Evolutionary conservation across 208 protist genomes (phyloP), one percentile per base, ranked within the genome.

Genomic region (Wallacemonas sp.): DNA sequence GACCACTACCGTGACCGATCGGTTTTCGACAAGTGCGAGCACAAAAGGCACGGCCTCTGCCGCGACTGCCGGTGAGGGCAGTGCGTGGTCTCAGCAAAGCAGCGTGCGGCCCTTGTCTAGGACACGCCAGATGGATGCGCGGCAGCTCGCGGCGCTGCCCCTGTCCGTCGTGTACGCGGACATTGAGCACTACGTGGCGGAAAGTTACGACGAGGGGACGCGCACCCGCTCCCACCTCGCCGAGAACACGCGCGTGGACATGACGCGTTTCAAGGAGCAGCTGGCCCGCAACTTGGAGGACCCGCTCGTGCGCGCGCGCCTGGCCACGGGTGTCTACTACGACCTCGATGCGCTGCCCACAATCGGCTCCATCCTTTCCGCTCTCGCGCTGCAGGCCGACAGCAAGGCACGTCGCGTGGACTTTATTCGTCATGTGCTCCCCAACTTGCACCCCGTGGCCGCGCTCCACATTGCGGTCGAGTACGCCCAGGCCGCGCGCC

Each of bases 311-410:
- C 73, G 84, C 32, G 59, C 67, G 55, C 38, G 74, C 11, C 77
- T 94, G 16, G 79, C 82, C 2, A 90, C 80, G 1, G 75, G 82
- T 3, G 67, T 91, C 16, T 94, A 94, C 72, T 94, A 86, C 65
- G 82, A 91, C 25, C 74, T 80, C 52, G 50, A 70, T 18, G 80
- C 74, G 1, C 39, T 94, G 25, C 65, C 78, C 54, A 74, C 79
- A 12, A 68, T 94, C 22, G 32, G 52, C 33, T 75, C 79, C 55
- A 81, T 94, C 62, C 59, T 59, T 14, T 59, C 52, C 22, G 52
- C 52, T 0, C 32, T 59, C 16, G 52, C 52, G 12, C 52, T 59
- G 3, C 52, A 59, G 52, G 14, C 20, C 8, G 52, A 59, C 52
- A 29, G 31, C 52, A 62, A 76, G 11, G 33, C 64, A 3, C 71